Base-by-base conservation (phyloP, 2,329 filamentous ascomycete species). In the Blastomyces parvus region DNA sequence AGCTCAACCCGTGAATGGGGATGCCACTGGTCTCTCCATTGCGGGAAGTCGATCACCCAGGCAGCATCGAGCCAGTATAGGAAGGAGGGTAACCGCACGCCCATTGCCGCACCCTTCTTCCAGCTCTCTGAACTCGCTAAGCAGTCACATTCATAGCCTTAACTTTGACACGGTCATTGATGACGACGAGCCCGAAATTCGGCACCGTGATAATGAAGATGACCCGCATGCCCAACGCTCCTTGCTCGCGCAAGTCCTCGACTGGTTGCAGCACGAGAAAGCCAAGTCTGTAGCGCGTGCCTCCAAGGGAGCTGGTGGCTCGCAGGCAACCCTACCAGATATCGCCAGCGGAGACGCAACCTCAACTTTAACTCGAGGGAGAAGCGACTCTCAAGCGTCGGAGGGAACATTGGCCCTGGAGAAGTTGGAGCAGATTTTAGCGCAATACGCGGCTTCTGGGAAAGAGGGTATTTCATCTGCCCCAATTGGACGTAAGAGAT, bases 251-350 rank as follows among this genome's bases (percentile, higher is more conserved):
- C 90, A 95, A 71, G 86, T 97, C 17, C 82, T 84, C 33, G 86
- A 90, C 67, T 97, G 93, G 93, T 78, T 97, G 48, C 86, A 92
- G 69, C 84, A 87, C 59, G 91, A 97, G 76, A 88, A 87, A 71
- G 77, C 81, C 40, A 89, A 88, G 74, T 85, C 86, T 69, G 82
- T 83, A 48, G 76, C 80, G 11, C 81, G 81, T 25, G 25, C 46
- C 33, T 46, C 46, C 3, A 61, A 58, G 53, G 85, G 82, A 71
- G 74, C 79, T 27, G 71, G 69, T 65, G 62, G 68, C 66, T 63
- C 74, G 65, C 40, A 79, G 76, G 69, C 81, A 77, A 64, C 71
- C 75, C 76, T 62, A 64, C 72, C 38, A 33, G 61, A 69, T 68
- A 68, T 59, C 65, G 66, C 69, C 27, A 60, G 69, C 69, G 33